These are phyloP conservation scores for Silene vulgaris DNA, from an alignment of 179 eudicot species.

Conservation along the genomic window DNA sequence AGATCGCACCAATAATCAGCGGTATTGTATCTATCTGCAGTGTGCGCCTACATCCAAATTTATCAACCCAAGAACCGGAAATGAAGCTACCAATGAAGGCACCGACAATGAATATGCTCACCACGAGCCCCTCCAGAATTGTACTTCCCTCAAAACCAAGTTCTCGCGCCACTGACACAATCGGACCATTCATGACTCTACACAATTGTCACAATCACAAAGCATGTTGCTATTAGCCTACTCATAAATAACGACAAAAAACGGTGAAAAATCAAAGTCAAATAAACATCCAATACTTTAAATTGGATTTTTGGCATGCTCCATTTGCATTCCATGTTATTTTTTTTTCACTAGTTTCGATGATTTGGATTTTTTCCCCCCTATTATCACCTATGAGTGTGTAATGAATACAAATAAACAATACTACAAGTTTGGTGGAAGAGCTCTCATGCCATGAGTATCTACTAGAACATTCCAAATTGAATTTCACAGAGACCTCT, in stretches of 20 bases:
- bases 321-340: background rate
- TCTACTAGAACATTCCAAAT: background rate
- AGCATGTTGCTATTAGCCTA: constrained; percentile 10
- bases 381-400: no score
- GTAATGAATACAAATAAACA: no score
- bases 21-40: constrained; percentile 69
- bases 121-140: constrained; percentile 77
- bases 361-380: no score
- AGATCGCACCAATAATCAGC: constrained; percentile 60
- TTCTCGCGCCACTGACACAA: constrained; percentile 59
- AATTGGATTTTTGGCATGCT: background rate
- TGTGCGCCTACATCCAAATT: constrained; percentile 68
- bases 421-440: no score
- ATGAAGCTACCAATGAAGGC: constrained; percentile 68
- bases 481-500: background rate
- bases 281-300: background rate
- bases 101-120: constrained; percentile 77
- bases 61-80: constrained; percentile 54
- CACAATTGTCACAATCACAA: constrained; percentile 9
- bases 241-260: no score
- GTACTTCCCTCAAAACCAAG: constrained; percentile 82
- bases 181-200: constrained; percentile 82
- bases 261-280: background rate
- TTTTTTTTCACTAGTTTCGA: background rate
- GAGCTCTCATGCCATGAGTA: background rate